Conservation (phyloP, 495 filamentous ascomycete genomes). For the Aspergillus incahuasiensis region DNA sequence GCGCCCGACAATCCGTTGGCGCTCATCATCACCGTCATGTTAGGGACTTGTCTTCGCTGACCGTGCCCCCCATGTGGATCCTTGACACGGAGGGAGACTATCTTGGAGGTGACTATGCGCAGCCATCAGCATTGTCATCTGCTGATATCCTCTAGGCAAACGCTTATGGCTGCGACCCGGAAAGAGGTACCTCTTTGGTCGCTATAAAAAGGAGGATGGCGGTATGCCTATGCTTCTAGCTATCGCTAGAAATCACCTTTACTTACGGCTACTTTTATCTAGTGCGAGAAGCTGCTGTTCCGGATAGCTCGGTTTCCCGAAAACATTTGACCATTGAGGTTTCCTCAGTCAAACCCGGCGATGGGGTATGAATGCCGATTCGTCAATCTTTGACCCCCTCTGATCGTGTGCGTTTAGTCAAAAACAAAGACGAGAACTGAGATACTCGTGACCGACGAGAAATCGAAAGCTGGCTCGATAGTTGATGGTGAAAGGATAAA, state of each 20-base stretch:
- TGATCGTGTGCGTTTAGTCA: constrained; percentile 30
- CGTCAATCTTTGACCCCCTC: neutral
- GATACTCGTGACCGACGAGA: constrained; percentile 62
- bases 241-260: constrained; percentile 18
- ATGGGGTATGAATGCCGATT: constrained; percentile 52
- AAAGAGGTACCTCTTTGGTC: constrained; percentile 75
- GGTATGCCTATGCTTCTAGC: constrained; percentile 19
- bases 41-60: neutral
- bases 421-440: constrained; percentile 56
- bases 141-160: constrained; percentile 49
- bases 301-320: constrained; percentile 76
- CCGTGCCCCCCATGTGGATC: constrained; percentile 39
- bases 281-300: constrained; percentile 54
- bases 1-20: neutral
- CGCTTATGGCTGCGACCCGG: constrained; percentile 79
- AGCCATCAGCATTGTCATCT: neutral
- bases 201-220: constrained; percentile 51
- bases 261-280: constrained; percentile 13
- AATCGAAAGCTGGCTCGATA: constrained; percentile 73
- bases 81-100: constrained; percentile 45
- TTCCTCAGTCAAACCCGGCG: constrained; percentile 56
- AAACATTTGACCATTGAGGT: constrained; percentile 81
- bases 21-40: neutral
- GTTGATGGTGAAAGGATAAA: constrained; percentile 68
- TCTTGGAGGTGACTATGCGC: constrained; percentile 28